Conservation (phyloP, 305 asterid genomes). For the Rubia tinctorum region DNA sequence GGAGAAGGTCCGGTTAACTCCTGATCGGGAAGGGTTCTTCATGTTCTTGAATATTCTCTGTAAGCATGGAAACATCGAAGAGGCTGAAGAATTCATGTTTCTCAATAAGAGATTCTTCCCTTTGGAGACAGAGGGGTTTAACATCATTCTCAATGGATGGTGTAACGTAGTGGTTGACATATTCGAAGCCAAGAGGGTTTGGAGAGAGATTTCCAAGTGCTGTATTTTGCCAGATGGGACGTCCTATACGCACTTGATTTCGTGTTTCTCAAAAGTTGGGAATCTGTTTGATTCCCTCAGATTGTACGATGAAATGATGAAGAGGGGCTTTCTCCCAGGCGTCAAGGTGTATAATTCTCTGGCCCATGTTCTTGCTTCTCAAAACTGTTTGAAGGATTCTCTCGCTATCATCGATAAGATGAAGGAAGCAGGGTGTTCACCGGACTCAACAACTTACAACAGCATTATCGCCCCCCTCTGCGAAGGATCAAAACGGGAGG, state of each 20-base stretch:
- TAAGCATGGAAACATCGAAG: conserved; percentile 79
- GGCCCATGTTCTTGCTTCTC: conserved; percentile 54
- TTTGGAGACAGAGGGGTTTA: conserved; percentile 67
- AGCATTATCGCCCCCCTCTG: conserved; percentile 74
- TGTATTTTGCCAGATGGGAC: conserved; percentile 67
- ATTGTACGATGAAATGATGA: conserved; percentile 88
- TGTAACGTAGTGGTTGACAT: conserved; percentile 65
- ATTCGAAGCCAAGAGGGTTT: conserved; percentile 79
- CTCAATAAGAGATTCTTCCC: conserved; percentile 81
- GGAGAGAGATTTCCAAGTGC: conserved; percentile 91
- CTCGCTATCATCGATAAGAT: conserved; percentile 54
- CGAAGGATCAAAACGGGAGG: conserved; percentile 49
- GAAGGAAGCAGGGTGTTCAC: conserved; percentile 51
- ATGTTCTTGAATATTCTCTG: conserved; percentile 68
- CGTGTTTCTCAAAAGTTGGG: conserved; percentile 68
- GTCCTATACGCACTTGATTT: conserved; percentile 70
- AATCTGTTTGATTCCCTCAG: conserved; percentile 80
- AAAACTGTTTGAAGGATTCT: conserved; percentile 76
- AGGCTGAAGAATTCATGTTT: conserved; percentile 87
- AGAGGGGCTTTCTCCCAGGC: conserved; percentile 68
- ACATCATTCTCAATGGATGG: conserved; percentile 88
- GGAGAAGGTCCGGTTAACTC: conserved; percentile 73
- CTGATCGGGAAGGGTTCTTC: conserved; percentile 59
- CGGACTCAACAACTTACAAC: conserved; percentile 57
- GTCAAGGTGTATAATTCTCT: conserved; percentile 68